Conservation (phyloP, 176 grass and related monocot genomes). For the sorghum (Sorghum bicolor) region Sorghum_bicolor_NCBIv3 NC_012872.2:70003001-70003500, state of each 20-base stretch:
- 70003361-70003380: conserved; percentile 12
- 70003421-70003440: background rate
- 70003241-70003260: conserved; percentile 62
- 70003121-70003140: conserved; percentile 68
- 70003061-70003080: background rate
- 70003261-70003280: conserved; percentile 71
- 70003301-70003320: conserved; percentile 29
- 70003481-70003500: background rate
- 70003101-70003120: conserved; percentile 43
- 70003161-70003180: conserved; percentile 84
- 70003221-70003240: conserved; percentile 63
- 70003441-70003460: background rate
- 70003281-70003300: conserved; percentile 14
- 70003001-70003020: conserved; percentile 36
- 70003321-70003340: conserved; percentile 8
- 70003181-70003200: conserved; percentile 82
- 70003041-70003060: background rate
- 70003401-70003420: conserved; percentile 19
- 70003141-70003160: conserved; percentile 68
- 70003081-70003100: conserved; percentile 3
- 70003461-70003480: background rate
- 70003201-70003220: conserved; percentile 77
- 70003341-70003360: conserved; percentile 10
- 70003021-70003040: background rate
- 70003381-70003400: conserved; percentile 4